A percentile compares a stretch with the other conserved stretches of the same genome.
Conservation (phyloP, 345 rosid genomes). For the Gossypium anomalum region DNA sequence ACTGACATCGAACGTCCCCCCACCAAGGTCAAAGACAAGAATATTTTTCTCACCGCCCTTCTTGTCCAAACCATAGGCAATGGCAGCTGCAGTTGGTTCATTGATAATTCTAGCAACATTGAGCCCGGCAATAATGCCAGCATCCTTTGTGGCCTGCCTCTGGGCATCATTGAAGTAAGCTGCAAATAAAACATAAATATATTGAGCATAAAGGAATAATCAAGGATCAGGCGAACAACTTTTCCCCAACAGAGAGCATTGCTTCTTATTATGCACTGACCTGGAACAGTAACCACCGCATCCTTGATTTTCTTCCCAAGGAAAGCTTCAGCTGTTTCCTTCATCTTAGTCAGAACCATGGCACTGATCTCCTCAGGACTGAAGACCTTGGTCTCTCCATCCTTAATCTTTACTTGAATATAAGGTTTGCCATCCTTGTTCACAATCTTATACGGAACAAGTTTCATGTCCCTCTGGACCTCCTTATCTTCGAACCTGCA, state of each 20-base stretch:
- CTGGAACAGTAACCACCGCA: slow-evolving; percentile 98
- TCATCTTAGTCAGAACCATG: slow-evolving; percentile 86
- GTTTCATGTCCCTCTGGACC: slow-evolving; percentile 91
- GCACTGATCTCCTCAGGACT: slow-evolving; percentile 97
- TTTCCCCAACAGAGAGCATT: too few relatives aligned
- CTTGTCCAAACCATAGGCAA: slow-evolving; percentile 93
- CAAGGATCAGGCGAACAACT: slow-evolving; percentile 37
- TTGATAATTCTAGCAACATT: slow-evolving; percentile 95
- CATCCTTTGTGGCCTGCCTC: slow-evolving; percentile 98
- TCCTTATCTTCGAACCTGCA: slow-evolving; percentile 84
- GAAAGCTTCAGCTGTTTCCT: slow-evolving; percentile 97
- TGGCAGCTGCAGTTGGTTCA: slow-evolving; percentile 98
- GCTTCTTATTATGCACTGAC: slow-evolving; percentile 34
- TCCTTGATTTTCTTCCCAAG: slow-evolving; percentile 98
- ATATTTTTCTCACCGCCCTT: slow-evolving; percentile 98
- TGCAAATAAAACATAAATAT: slow-evolving; percentile 28
- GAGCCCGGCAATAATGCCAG: slow-evolving; percentile 88
- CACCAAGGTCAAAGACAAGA: slow-evolving; percentile 97
- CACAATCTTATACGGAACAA: slow-evolving; percentile 86
- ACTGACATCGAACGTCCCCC: slow-evolving; percentile 99
- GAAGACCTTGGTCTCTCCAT: slow-evolving; percentile 93
- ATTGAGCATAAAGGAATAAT: neutral
- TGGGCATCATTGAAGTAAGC: slow-evolving; percentile 99
- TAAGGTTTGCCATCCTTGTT: slow-evolving; percentile 92
- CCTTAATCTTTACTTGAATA: slow-evolving; percentile 83